Conservation (phyloP, 495 filamentous ascomycete genomes). For the Pyronema domesticum region DNA sequence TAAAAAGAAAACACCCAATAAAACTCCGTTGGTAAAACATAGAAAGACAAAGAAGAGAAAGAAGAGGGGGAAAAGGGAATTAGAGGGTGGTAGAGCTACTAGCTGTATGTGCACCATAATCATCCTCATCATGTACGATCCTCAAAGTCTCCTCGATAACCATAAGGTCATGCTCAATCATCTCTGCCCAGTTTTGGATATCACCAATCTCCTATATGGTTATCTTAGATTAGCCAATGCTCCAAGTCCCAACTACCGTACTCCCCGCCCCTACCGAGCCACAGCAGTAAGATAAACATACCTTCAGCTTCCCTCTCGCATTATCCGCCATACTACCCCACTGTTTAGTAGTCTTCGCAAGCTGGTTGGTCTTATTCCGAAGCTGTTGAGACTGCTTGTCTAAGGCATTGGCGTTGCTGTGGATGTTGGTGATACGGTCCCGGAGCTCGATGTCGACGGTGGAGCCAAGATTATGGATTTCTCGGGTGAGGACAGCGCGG, state of each 20-base stretch:
- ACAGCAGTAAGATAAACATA: conserved; percentile 2
- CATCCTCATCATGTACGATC: conserved; percentile 35
- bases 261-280: not conserved
- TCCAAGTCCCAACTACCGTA: not conserved
- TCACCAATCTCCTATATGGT: conserved; percentile 58
- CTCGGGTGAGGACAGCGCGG: conserved; percentile 16
- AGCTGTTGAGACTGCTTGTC: conserved; percentile 56
- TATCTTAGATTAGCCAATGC: conserved; percentile 2
- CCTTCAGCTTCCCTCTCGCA: conserved; percentile 54
- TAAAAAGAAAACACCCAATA: no score
- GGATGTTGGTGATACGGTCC: conserved; percentile 55
- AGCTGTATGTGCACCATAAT: not conserved
- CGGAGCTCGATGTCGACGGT: conserved; percentile 51
- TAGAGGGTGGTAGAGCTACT: conserved; percentile 22
- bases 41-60: conserved; percentile 9
- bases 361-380: conserved; percentile 39
- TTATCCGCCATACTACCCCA: conserved; percentile 49
- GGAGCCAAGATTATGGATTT: conserved; percentile 33
- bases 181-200: conserved; percentile 95
- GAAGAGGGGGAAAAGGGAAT: conserved; percentile 22
- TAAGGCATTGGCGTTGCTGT: conserved; percentile 52
- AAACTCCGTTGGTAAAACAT: not conserved
- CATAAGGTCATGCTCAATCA: conserved; percentile 78
- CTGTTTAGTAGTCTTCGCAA: conserved; percentile 54
- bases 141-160: conserved; percentile 75